phyloP scores from a whole-genome alignment of 2,329 filamentous ascomycete species.

The Neurospora crassa region DNA sequence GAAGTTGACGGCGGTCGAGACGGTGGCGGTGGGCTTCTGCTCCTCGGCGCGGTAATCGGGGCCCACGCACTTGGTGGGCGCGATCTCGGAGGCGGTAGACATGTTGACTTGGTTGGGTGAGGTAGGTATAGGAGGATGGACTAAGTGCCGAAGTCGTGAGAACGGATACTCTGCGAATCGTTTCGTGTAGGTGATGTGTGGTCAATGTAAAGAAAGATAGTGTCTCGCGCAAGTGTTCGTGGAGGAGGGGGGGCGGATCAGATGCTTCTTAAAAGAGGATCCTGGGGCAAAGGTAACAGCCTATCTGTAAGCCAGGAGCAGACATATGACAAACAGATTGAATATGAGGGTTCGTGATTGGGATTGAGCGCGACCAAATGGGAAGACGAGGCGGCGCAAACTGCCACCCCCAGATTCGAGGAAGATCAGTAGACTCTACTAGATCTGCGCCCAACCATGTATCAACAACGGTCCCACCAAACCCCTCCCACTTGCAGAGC shows the following conservation, averaged over 20 bases:
- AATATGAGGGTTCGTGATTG: background rate
- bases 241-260: background rate
- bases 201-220: background rate
- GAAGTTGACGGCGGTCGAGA: constrained; percentile 72
- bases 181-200: background rate
- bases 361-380: background rate
- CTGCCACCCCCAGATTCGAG: background rate
- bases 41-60: constrained; percentile 67
- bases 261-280: background rate
- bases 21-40: constrained; percentile 78
- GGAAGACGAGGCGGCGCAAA: background rate
- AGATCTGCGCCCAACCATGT: background rate
- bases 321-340: background rate
- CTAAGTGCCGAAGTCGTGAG: constrained; percentile 12
- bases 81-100: constrained; percentile 20
- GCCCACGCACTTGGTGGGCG: constrained; percentile 57
- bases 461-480: background rate
- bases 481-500: background rate
- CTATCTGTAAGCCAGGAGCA: background rate
- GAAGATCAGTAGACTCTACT: background rate
- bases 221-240: background rate
- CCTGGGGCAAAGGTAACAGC: background rate
- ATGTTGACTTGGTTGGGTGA: constrained; percentile 21
- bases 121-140: background rate
- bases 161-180: background rate